Evolutionary conservation across 208 protist genomes (phyloP).

Genomic region (Trypanosoma mega): DNA sequence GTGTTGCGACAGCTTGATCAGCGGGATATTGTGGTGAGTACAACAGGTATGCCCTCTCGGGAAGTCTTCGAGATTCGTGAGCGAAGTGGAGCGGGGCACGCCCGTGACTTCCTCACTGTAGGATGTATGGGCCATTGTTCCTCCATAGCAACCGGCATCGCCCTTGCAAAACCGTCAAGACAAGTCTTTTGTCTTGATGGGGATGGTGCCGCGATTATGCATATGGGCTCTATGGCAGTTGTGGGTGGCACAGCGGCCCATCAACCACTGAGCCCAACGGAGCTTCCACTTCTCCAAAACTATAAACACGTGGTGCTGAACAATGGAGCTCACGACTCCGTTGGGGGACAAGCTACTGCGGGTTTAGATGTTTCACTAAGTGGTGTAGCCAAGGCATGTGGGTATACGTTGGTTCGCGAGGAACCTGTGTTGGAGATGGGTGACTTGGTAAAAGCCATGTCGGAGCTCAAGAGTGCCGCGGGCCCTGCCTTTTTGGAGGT

Average conservation of each 20-base stretch:
- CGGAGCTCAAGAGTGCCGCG: constrained; percentile 44
- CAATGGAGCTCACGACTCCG: constrained; percentile 81
- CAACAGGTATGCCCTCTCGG: constrained; percentile 58
- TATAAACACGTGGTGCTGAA: constrained; percentile 87
- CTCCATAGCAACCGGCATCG: constrained; percentile 69
- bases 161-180: constrained; percentile 48
- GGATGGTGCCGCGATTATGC: constrained; percentile 81
- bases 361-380: constrained; percentile 69
- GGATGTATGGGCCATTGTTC: constrained; percentile 71
- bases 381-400: constrained; percentile 74
- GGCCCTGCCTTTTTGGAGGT: constrained; percentile 87
- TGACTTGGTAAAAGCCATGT: constrained; percentile 55
- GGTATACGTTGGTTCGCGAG: constrained; percentile 56
- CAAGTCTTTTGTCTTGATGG: constrained; percentile 82
- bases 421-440: constrained; percentile 63
- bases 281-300: constrained; percentile 50
- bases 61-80: constrained; percentile 66
- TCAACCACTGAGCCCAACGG: constrained; percentile 16
- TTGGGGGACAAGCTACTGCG: constrained; percentile 68
- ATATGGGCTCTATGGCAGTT: constrained; percentile 66
- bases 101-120: constrained; percentile 72
- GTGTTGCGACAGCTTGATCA: constrained; percentile 56
- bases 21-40: constrained; percentile 75
- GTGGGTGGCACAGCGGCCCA: constrained; percentile 37
- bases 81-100: constrained; percentile 30